Evolutionary conservation across 2,329 filamentous ascomycete species (phyloP).

Genomic region (Alternaria sp.): DNA sequence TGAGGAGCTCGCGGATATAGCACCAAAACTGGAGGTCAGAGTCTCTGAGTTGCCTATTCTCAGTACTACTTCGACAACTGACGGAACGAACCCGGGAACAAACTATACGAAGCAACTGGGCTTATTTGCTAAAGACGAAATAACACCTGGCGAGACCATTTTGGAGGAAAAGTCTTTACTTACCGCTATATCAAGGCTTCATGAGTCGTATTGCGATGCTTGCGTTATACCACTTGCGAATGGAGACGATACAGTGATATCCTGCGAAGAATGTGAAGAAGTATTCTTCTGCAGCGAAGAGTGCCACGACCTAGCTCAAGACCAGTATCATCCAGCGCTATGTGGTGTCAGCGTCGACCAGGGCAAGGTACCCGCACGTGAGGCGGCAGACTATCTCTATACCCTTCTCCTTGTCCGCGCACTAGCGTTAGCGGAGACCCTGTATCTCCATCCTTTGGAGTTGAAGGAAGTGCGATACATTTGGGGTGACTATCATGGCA

Average conservation of each 20-base stretch:
- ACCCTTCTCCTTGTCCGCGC: slow-evolving; percentile 64
- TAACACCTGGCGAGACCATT: slow-evolving; percentile 76
- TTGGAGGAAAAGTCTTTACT: slow-evolving; percentile 84
- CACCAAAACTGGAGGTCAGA: slow-evolving; percentile 81
- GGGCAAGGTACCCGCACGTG: slow-evolving; percentile 60
- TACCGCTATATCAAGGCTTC: slow-evolving; percentile 86
- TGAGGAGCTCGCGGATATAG: slow-evolving; percentile 68
- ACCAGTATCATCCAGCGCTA: slow-evolving; percentile 64
- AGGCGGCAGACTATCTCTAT: slow-evolving; percentile 67
- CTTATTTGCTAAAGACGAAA: slow-evolving; percentile 84
- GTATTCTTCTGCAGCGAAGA: slow-evolving; percentile 65
- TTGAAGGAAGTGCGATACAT: slow-evolving; percentile 68
- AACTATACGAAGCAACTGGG: slow-evolving; percentile 78
- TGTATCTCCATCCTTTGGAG: slow-evolving; percentile 64
- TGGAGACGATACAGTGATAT: slow-evolving; percentile 39
- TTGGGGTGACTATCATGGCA: slow-evolving; percentile 65
- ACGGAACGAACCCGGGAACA: slow-evolving; percentile 57
- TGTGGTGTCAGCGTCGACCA: slow-evolving; percentile 63
- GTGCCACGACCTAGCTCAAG: slow-evolving; percentile 63
- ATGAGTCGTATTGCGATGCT: slow-evolving; percentile 87
- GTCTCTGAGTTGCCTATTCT: slow-evolving; percentile 78
- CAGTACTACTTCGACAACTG: neutral
- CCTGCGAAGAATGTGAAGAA: slow-evolving; percentile 63
- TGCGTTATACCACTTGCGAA: slow-evolving; percentile 76
- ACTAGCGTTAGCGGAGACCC: slow-evolving; percentile 67